Evolutionary conservation across 2,329 filamentous ascomycete genomes (phyloP).

Genomic region (Ceratocystis destructans): DNA sequence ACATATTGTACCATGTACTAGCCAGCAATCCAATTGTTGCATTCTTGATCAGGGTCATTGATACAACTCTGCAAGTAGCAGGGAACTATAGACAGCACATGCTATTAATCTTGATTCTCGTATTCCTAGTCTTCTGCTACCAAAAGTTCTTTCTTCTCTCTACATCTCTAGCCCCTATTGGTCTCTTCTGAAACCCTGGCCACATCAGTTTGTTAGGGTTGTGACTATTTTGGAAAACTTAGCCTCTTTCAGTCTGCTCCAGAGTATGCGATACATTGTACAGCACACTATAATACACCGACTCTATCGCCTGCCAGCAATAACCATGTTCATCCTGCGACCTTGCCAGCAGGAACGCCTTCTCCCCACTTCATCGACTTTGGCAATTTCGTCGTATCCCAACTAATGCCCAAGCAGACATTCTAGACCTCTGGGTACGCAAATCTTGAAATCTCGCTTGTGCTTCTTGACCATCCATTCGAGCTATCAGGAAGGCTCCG

Average conservation of each 20-base stretch:
- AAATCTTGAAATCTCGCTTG: conserved; percentile 7
- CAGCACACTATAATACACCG: not conserved
- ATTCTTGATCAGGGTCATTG: not conserved
- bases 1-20: not conserved
- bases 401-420: not conserved
- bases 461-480: not conserved
- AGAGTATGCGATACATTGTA: not conserved
- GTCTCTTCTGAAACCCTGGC: not conserved
- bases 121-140: not conserved
- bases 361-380: not conserved
- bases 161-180: not conserved
- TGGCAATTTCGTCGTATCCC: not conserved
- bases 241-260: not conserved
- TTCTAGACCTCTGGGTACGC: not conserved
- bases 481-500: not conserved
- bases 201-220: not conserved
- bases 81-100: not conserved
- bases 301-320: not conserved
- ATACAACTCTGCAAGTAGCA: not conserved
- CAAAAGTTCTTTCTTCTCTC: not conserved
- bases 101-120: conserved; percentile 1
- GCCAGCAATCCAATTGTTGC: not conserved
- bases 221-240: not conserved
- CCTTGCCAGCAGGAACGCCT: not conserved
- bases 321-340: not conserved